These are phyloP conservation scores for Aquilaria agallochum DNA, from an alignment of 441 rosid species.

Conservation along the genomic window DNA sequence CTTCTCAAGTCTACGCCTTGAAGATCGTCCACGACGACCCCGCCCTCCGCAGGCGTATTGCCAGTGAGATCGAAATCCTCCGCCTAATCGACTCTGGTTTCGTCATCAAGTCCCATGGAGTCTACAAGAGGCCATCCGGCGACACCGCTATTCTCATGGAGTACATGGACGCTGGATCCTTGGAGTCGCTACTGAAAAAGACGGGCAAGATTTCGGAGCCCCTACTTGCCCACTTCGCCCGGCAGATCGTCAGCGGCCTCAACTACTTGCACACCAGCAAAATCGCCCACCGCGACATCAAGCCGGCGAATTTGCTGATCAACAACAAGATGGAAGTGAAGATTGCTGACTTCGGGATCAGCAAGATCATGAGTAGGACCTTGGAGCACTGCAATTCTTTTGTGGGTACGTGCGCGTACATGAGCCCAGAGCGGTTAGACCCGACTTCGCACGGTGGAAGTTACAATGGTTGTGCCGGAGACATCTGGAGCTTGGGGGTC, in stretches of 20 bases:
- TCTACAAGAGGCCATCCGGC: constrained; percentile 50
- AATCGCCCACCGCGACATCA: constrained; percentile 81
- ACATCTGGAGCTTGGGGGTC: constrained; percentile 89
- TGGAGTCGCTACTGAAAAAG: constrained; percentile 40
- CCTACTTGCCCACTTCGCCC: constrained; percentile 46
- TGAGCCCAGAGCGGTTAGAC: constrained; percentile 47
- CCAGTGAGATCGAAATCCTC: no score
- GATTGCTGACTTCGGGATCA: constrained; percentile 88
- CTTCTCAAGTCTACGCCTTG: constrained; percentile 57
- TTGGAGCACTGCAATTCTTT: background rate
- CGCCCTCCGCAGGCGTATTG: constrained; percentile 49
- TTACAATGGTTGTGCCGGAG: constrained; percentile 70
- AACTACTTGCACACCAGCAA: constrained; percentile 62
- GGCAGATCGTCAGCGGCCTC: constrained; percentile 64
- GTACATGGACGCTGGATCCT: constrained; percentile 72
- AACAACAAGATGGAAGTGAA: constrained; percentile 63
- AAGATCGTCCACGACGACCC: constrained; percentile 66
- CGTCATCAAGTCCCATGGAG: no score
- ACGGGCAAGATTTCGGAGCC: constrained; percentile 29
- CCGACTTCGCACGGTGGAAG: constrained; percentile 62
- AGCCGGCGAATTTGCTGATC: constrained; percentile 78
- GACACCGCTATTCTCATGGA: constrained; percentile 77
- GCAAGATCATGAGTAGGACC: constrained; percentile 64
- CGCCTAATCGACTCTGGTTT: no score
- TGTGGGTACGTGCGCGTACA: no score